These are phyloP conservation scores for Penicillium canescens DNA, from an alignment of 495 filamentous ascomycete genomes.

Conservation along the genomic window DNA sequence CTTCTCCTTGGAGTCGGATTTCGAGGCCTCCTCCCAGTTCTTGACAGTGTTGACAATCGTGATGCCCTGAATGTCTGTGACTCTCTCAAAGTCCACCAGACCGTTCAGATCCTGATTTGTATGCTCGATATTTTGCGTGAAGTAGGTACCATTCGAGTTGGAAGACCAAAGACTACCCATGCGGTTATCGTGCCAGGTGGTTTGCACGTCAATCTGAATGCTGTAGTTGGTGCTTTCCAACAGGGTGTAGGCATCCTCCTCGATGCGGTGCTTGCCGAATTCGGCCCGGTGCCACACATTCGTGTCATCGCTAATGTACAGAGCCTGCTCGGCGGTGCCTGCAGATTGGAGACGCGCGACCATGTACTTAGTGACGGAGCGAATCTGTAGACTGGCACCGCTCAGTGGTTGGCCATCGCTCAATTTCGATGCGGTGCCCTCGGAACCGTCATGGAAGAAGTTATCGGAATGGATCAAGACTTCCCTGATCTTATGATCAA, in stretches of 20 bases:
- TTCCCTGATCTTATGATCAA: slow-evolving; percentile 55
- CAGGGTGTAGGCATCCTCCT: slow-evolving; percentile 87
- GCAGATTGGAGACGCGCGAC: slow-evolving; percentile 77
- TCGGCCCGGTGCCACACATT: slow-evolving; percentile 87
- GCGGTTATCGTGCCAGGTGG: slow-evolving; percentile 55
- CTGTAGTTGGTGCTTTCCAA: slow-evolving; percentile 96
- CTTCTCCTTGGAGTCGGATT: slow-evolving; percentile 51
- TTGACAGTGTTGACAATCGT: slow-evolving; percentile 85
- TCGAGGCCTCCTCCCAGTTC: slow-evolving; percentile 76
- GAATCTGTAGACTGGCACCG: slow-evolving; percentile 66
- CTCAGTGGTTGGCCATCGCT: slow-evolving; percentile 73
- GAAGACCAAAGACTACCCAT: slow-evolving; percentile 90
- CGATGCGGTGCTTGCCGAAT: slow-evolving; percentile 77
- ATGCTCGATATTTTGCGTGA: slow-evolving; percentile 83
- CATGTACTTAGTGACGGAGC: slow-evolving; percentile 78
- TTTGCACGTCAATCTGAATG: slow-evolving; percentile 92
- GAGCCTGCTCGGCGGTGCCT: slow-evolving; percentile 82
- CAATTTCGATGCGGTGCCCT: slow-evolving; percentile 68
- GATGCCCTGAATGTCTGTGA: slow-evolving; percentile 85
- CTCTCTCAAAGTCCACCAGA: slow-evolving; percentile 90
- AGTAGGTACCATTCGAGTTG: slow-evolving; percentile 96
- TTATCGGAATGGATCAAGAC: slow-evolving; percentile 77
- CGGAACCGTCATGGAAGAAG: slow-evolving; percentile 61
- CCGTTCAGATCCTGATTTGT: slow-evolving; percentile 76
- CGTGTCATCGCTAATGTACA: slow-evolving; percentile 81